Evolutionary conservation across 2,329 filamentous ascomycete genomes (phyloP), one percentile per base, ranked within the genome.

Genomic region (Colletotrichum scovillei): DNA sequence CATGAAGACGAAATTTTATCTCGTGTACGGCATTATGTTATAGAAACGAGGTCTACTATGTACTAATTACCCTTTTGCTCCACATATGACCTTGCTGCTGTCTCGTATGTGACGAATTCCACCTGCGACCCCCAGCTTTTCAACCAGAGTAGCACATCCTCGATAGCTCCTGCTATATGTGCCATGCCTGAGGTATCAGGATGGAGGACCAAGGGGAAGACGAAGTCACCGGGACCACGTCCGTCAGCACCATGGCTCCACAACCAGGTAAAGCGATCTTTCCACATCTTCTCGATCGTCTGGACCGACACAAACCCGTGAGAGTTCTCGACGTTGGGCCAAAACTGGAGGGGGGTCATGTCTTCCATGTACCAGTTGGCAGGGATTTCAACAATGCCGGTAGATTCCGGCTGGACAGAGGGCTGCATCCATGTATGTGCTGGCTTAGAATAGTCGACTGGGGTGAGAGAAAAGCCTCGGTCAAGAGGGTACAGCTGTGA

Each of bases 161-260:
- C 82, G 5, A 80, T 80, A 72, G 84, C 79, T 0, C 88, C 88
- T 76, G 90, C 87, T 1, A 91, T 84, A 82, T 91, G 89, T 59
- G 89, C 88, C 87, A 90, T 89, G 0, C 89, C 89, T 77, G 86
- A 89, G 3, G 87, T 89, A 79, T 91, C 89, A 0, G 89, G 89
- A 79, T 91, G 89, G 75, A 90, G 78, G 4, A 90, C 78, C 35
- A 91, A 76, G 12, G 87, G 86, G 65, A 90, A 90, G 0, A 90
- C 80, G 42, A 84, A 81, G 28, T 82, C 78, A 78, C 78, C 63
- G 73, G 79, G 63, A 4, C 78, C 78, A 32, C 79, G 76, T 1
- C 76, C 77, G 73, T 82, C 79, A 2, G 67, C 30, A 9, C 73
- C 81, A 38, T 85, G 83, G 63, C 85, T 82, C 69, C 83, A 84